Conservation (phyloP, 768 basidiomycete species). For the Cyathus striatus region DNA sequence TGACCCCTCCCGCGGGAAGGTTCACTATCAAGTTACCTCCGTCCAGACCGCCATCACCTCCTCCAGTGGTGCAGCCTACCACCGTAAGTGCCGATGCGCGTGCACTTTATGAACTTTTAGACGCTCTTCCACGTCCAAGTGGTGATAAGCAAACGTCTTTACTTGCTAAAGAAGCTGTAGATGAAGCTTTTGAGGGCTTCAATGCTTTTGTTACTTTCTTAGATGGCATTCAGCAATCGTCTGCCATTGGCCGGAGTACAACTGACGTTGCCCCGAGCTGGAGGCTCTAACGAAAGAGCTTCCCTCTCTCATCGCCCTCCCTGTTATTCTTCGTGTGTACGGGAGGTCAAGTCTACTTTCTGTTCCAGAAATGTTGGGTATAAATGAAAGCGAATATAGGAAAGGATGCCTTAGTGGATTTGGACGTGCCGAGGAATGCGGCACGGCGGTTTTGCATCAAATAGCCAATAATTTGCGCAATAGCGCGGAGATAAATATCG, state of each 20-base stretch:
- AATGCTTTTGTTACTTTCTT: conserved; percentile 52
- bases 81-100: conserved; percentile 54
- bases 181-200: conserved; percentile 70
- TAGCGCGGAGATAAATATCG: conserved; percentile 21
- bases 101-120: conserved; percentile 57
- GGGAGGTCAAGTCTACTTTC: conserved; percentile 27
- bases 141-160: conserved; percentile 40
- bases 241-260: conserved; percentile 9
- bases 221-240: conserved; percentile 34
- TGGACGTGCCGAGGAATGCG: conserved; percentile 73
- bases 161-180: conserved; percentile 75
- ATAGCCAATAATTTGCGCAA: conserved; percentile 45
- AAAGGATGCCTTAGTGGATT: conserved; percentile 69
- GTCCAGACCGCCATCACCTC: conserved; percentile 66
- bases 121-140: conserved; percentile 54
- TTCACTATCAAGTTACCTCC: conserved; percentile 66
- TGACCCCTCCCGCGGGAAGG: conserved; percentile 50
- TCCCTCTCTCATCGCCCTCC: conserved; percentile 71
- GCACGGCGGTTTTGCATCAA: conserved; percentile 49
- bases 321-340: conserved; percentile 54
- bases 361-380: conserved; percentile 50
- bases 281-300: conserved; percentile 54
- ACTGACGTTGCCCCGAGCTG: conserved; percentile 36
- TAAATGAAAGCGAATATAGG: conserved; percentile 62
- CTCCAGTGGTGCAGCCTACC: conserved; percentile 25